Evolutionary conservation across 169 alveolate species (phyloP).

Genomic region (Theileria parva): DNA sequence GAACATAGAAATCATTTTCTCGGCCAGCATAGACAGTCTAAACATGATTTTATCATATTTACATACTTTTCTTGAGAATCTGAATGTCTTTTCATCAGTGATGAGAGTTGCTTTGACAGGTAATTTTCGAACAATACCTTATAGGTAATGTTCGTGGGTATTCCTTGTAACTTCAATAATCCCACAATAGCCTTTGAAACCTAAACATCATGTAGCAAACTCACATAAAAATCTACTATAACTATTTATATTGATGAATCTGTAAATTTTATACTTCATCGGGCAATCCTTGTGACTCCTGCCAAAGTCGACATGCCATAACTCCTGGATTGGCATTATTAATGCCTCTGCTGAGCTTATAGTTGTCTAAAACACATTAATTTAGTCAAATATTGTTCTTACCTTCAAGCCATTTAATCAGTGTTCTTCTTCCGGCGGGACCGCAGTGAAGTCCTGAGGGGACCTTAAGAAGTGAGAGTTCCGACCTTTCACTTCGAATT

Average conservation of each 20-base stretch:
- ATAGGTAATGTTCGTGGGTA: conserved; percentile 75
- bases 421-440: conserved; percentile 78
- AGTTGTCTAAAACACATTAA: conserved; percentile 63
- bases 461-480: conserved; percentile 34
- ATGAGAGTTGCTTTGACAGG: conserved; percentile 65
- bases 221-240: neutral
- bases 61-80: conserved; percentile 43
- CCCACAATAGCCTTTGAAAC: conserved; percentile 74
- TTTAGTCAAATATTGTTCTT: neutral
- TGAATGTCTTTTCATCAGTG: conserved; percentile 61
- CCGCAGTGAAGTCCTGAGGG: conserved; percentile 78
- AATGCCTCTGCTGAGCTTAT: conserved; percentile 66
- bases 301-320: conserved; percentile 79
- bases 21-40: conserved; percentile 63
- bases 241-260: neutral
- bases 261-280: conserved; percentile 44
- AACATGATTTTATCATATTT: neutral
- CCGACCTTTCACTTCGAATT: neutral
- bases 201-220: neutral
- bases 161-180: conserved; percentile 69
- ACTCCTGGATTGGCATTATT: conserved; percentile 74
- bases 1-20: conserved; percentile 74
- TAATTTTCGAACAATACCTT: conserved; percentile 69
- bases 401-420: conserved; percentile 80
- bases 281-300: conserved; percentile 75